Base-by-base conservation (phyloP, 768 basidiomycete genomes). In the Lanmaoa pseudosensibilis region DNA sequence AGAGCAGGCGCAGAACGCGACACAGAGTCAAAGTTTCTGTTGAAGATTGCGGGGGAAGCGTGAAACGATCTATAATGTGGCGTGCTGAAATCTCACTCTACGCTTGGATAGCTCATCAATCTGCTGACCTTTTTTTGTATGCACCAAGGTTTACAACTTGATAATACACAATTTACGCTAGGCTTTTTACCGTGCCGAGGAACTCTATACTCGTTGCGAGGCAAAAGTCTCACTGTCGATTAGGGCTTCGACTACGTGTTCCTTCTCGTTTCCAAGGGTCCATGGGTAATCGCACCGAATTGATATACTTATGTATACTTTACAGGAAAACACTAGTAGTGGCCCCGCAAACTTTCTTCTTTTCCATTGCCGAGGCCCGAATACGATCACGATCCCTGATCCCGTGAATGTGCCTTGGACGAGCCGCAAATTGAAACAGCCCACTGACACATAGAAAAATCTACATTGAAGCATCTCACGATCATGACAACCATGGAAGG, bases 1-100 rank as follows among this genome's bases (percentile, higher is more conserved):
- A 51, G 62, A 37, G 70, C 67, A 18, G 66, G 72, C 1, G 65
- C 70, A 19, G 70, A 70, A 43, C 33, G 32, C n/a, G 44, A 58
- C 39, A 44, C 21, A 0, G 69, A 69, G 32, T 60, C 69, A 0
- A 63, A 32, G 45, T 70, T 68, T 37, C n/a, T 70, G 40, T 21
- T 70, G 27, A 64, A 61, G 46, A 52, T 71, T 21, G 38, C 47
- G 5, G 69, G 63, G 12, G 65, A 70, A 18, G 47, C 41, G 6
- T 69, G 54, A 69, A 16, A 49, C 33, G 46, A 46, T 55, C 23
- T 33, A n/a, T n/a, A n/a, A n/a, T 32, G 21, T 19, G 21, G 41
- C n/a, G 36, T 44, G 41, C n/a, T 34, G 27, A 43, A 12, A 21
- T 55, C 52, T 45, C 7, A 41, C 47, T 25, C 37, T 18, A 36